Percentiles rank a stretch among this genome's conserved stretches.
Evolutionary conservation across 2,329 filamentous ascomycete species (phyloP).

Genomic region (Pseudogymnoascus sp.): DNA sequence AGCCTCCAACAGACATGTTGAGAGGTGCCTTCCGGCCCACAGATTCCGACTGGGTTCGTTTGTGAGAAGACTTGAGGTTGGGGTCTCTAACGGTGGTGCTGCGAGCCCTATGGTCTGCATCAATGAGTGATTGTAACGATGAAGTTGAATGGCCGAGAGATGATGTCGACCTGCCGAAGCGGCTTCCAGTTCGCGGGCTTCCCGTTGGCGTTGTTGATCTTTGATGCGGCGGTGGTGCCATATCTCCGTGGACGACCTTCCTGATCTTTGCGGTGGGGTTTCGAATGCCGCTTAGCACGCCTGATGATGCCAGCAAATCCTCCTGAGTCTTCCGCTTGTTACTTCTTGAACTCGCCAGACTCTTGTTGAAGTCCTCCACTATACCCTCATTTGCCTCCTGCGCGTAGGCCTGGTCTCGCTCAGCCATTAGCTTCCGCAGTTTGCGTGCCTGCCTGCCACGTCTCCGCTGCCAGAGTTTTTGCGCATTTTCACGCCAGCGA

Average conservation of each 20-base stretch:
- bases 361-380: conserved; percentile 24
- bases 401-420: conserved; percentile 15
- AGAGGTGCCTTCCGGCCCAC: neutral
- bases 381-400: conserved; percentile 14
- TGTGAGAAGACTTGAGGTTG: neutral
- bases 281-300: conserved; percentile 22
- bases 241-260: conserved; percentile 16
- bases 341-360: neutral
- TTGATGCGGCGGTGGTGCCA: neutral
- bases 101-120: neutral
- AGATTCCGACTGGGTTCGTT: conserved; percentile 1
- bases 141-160: conserved; percentile 3
- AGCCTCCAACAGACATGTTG: conserved; percentile 7
- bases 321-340: conserved; percentile 18
- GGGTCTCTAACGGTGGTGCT: neutral
- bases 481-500: conserved; percentile 23
- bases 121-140: conserved; percentile 5
- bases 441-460: conserved; percentile 24
- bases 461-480: conserved; percentile 19
- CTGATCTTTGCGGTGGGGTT: conserved; percentile 16
- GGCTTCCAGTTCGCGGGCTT: neutral
- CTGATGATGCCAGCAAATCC: conserved; percentile 21
- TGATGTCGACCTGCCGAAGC: conserved; percentile 4
- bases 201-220: neutral
- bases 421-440: conserved; percentile 22